Evolutionary conservation across 768 basidiomycete genomes (phyloP), one percentile per base, ranked within the genome.

Genomic region (Macrolepiota albuminosa): DNA sequence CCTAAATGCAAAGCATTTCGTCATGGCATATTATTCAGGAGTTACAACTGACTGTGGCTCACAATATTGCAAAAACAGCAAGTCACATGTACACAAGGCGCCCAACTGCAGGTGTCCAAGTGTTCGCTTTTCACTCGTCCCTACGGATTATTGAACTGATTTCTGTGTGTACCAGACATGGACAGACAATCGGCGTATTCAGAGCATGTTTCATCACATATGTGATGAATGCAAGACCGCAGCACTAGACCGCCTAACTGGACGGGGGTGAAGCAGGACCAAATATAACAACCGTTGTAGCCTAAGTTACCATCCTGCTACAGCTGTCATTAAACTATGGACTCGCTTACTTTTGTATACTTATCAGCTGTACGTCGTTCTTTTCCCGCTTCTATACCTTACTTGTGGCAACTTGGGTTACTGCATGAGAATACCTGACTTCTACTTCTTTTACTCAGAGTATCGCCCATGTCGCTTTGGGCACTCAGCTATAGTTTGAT

Each of bases 181-280:
- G 39, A 61, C 71, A 52, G 85, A 88, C 64, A 68, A 83, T 42
- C 78, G 82, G 56, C 77, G 79, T 43, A 84, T 89, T 42, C 73
- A 79, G 59, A 90, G 84, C 69, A 75, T 88, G 70, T 86, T 89
- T 64, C 86, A 87, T 64, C 79, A 80, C 59, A 75, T 81, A 58
- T 89, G 87, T 72, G 87, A 86, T 5, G 63, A 51, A 1, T 88
- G 87, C 73, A 77, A 74, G 62, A 68, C 61, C 16, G 72, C 73
- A 36, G 75, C 75, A 62, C 69, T 73, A 51, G 72, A 67, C 56
- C 73, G 64, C 26, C 47, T 65, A 31, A 62, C 62, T 29, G 40
- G 61, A 45, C 62, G 64, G 40, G 24, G 60, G 21, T 64, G 54
- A 51, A 33, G 39, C 42, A 46, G 14, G 36, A 36, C 18, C 24